Conservation (phyloP, 164 flowering plant genomes). For the Cinnamomum micranthum region DNA sequence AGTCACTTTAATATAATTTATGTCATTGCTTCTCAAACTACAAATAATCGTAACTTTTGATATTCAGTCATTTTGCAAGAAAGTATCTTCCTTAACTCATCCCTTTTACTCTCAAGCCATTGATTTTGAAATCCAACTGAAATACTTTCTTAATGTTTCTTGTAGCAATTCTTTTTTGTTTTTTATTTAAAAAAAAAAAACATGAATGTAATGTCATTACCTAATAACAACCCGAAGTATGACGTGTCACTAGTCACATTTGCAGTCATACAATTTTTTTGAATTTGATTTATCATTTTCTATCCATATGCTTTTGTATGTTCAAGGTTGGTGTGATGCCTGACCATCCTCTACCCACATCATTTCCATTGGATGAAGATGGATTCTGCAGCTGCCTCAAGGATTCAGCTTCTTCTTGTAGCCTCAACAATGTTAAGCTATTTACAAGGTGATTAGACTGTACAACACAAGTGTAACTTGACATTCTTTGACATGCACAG, state of each 20-base stretch:
- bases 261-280: neutral
- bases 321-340: conserved; percentile 83
- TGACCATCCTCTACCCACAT: conserved; percentile 77
- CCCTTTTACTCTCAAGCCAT: neutral
- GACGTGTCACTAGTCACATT: neutral
- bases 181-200: neutral
- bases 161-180: neutral
- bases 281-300: neutral
- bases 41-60: too few relatives aligned
- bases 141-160: too few relatives aligned
- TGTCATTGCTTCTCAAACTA: too few relatives aligned
- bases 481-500: neutral
- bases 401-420: conserved; percentile 71
- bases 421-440: conserved; percentile 45
- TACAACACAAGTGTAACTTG: neutral
- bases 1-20: too few relatives aligned
- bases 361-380: conserved; percentile 83
- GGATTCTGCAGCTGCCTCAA: conserved; percentile 74
- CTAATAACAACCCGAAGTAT: neutral
- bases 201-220: neutral
- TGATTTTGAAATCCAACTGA: neutral
- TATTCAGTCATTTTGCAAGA: too few relatives aligned
- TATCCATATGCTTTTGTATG: neutral
- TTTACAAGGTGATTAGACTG: conserved; percentile 51
- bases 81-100: neutral